Evolutionary conservation across 2,329 filamentous ascomycete species (phyloP).

Genomic region (Paracorniculantispora psalliotae): DNA sequence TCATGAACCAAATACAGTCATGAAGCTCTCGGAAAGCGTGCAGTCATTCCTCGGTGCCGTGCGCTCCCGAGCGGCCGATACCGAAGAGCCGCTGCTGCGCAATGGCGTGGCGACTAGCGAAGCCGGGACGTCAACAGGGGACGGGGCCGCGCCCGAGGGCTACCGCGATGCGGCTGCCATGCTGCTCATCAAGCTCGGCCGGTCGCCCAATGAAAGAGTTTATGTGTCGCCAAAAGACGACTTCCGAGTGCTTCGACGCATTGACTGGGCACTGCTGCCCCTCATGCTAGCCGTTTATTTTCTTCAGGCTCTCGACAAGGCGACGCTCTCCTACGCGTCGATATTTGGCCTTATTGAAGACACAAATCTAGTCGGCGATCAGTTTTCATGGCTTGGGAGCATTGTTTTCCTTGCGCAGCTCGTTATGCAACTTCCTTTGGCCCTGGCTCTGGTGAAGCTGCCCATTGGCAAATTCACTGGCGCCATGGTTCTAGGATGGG

Average conservation of each 20-base stretch:
- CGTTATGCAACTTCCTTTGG: constrained; percentile 51
- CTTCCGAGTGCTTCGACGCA: constrained; percentile 31
- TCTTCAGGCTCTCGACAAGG: constrained; percentile 59
- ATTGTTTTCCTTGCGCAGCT: constrained; percentile 58
- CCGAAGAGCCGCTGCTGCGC: constrained; percentile 55
- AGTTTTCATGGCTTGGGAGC: constrained; percentile 58
- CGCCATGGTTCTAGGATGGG: constrained; percentile 53
- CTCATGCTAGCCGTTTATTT: constrained; percentile 57
- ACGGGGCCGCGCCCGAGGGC: background rate
- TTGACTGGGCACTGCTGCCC: constrained; percentile 36
- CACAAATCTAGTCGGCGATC: constrained; percentile 49
- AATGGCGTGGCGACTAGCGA: constrained; percentile 48
- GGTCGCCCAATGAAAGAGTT: constrained; percentile 29
- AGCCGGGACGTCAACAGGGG: background rate
- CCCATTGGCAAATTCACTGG: constrained; percentile 57
- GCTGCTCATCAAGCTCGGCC: constrained; percentile 36
- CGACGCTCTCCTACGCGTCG: constrained; percentile 56
- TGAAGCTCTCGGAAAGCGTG: background rate
- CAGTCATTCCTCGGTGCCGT: background rate
- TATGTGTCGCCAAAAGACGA: constrained; percentile 30
- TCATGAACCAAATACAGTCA: background rate
- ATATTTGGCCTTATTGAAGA: constrained; percentile 59
- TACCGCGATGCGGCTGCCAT: constrained; percentile 42
- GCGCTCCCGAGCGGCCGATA: background rate
- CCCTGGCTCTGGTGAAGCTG: constrained; percentile 54